Evolutionary conservation across 2,329 filamentous ascomycete species (phyloP).

Genomic region (Setomelanomma holmii): DNA sequence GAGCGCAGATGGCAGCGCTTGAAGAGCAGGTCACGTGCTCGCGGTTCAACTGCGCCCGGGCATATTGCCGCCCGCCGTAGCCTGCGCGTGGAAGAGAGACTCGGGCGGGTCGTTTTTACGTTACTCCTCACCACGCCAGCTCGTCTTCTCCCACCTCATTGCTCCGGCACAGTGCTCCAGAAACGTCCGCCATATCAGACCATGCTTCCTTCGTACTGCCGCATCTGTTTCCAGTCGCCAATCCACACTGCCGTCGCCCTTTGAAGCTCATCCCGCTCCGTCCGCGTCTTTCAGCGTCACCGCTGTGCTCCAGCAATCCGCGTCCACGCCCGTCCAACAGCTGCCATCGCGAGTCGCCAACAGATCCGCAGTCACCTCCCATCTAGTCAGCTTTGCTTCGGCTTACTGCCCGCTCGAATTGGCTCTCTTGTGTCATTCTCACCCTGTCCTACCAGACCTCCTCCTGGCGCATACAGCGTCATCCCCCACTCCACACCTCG

Average conservation of each 20-base stretch:
- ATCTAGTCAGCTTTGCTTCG: slow-evolving; percentile 7
- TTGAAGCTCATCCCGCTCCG: slow-evolving; percentile 48
- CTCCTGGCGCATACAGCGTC: slow-evolving; percentile 19
- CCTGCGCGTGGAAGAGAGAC: slow-evolving; percentile 31
- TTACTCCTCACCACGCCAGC: slow-evolving; percentile 37
- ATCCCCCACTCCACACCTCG: slow-evolving; percentile 6
- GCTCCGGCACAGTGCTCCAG: slow-evolving; percentile 24
- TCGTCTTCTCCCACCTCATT: slow-evolving; percentile 35
- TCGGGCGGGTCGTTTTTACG: slow-evolving; percentile 28
- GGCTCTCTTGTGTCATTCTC: slow-evolving; percentile 19
- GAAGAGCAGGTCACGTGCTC: slow-evolving; percentile 18
- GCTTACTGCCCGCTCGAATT: slow-evolving; percentile 11
- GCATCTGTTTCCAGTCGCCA: slow-evolving; percentile 27
- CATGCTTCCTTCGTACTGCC: slow-evolving; percentile 36
- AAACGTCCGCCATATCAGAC: slow-evolving; percentile 24
- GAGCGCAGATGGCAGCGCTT: slow-evolving; percentile 6
- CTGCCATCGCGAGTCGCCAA: slow-evolving; percentile 15
- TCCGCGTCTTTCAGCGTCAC: slow-evolving; percentile 43
- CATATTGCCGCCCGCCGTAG: too few relatives aligned
- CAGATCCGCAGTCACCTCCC: slow-evolving; percentile 16
- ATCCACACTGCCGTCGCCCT: slow-evolving; percentile 38
- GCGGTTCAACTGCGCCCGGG: too few relatives aligned
- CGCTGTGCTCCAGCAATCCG: slow-evolving; percentile 30
- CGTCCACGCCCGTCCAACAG: slow-evolving; percentile 17
- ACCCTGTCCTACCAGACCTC: slow-evolving; percentile 16